Base-by-base conservation (phyloP, 352 stramenopile genomes). In the Thraustotheca clavata region DNA sequence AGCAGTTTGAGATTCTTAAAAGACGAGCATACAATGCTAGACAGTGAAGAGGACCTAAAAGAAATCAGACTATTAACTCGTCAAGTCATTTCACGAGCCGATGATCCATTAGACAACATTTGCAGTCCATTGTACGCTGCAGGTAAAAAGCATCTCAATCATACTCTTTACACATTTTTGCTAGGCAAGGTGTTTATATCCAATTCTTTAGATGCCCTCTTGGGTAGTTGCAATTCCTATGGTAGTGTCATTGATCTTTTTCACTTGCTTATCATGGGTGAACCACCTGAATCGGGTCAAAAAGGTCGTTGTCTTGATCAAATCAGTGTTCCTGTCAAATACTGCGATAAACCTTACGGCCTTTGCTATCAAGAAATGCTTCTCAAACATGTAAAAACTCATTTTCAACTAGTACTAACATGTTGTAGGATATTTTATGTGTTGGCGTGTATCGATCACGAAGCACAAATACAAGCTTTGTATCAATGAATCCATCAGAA, bases 261-360 rank as follows among this genome's bases (percentile, higher is more conserved):
- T 11, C 57, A 65, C 39, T 39, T 65, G 4, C 38, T 65, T 33
- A 27, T 35, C 33, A 36, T 65, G 29, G 57, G 57, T 1, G 57
- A 65, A 20, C 29, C 29, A 22, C 35, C 9, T 7, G 39, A n/a
- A 12, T n/a, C 33, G 6, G 41, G 43, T 8, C 43, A 31, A 24
- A 9, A 18, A 1, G 3, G 16, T 14, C 57, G 57, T 6, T 24
- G 78, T 24, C 59, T 91, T 9, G 73, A 76, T 1, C 83, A 89
- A 35, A 79, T 89, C 11, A 69, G 72, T 26, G 78, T 73, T 18
- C 80, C 83, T 2, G 33, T 72, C 20, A 39, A 69, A 18, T 89
- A 81, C 50, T 73, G 88, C 54, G 82, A 80, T 50, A 76, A 76
- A 8, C 76, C 83, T 5, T 89, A 88, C 39, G 74, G 69, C 0